Evolutionary conservation across 352 stramenopile genomes (phyloP).

Genomic region (Phytophthora quininea): DNA sequence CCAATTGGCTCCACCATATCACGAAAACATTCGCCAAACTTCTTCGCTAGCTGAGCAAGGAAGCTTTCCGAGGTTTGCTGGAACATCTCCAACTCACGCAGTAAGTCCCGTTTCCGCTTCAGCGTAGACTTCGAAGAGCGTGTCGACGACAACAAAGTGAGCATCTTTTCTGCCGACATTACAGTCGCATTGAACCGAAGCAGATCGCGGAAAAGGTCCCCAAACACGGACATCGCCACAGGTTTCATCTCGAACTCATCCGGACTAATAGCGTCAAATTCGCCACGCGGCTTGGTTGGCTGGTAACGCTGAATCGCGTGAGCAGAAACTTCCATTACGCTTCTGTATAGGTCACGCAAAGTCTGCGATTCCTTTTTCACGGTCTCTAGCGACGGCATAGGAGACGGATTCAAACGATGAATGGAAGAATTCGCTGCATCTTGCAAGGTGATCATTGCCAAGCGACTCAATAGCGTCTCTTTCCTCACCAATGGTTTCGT

Average conservation of each 20-base stretch:
- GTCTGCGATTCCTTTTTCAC: slow-evolving; percentile 15
- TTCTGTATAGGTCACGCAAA: slow-evolving; percentile 24
- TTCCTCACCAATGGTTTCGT: slow-evolving; percentile 95
- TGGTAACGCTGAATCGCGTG: slow-evolving; percentile 64
- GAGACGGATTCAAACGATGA: slow-evolving; percentile 54
- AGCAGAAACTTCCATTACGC: slow-evolving; percentile 42
- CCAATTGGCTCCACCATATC: slow-evolving; percentile 87
- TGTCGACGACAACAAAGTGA: slow-evolving; percentile 50
- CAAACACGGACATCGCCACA: slow-evolving; percentile 57
- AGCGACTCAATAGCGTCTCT: slow-evolving; percentile 88
- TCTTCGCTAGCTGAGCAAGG: slow-evolving; percentile 60
- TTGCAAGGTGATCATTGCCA: slow-evolving; percentile 78
- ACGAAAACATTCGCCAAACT: slow-evolving; percentile 77
- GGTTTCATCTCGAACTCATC: slow-evolving; percentile 28
- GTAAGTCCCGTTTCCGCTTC: slow-evolving; percentile 66
- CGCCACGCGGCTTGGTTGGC: slow-evolving; percentile 15
- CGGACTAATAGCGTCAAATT: slow-evolving; percentile 17
- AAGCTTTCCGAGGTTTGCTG: slow-evolving; percentile 90
- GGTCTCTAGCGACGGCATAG: slow-evolving; percentile 28
- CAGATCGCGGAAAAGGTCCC: slow-evolving; percentile 79
- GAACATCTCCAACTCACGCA: slow-evolving; percentile 88
- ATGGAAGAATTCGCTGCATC: slow-evolving; percentile 64
- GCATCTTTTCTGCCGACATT: slow-evolving; percentile 66
- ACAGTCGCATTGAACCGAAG: slow-evolving; percentile 76
- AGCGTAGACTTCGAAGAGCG: slow-evolving; percentile 39